Evolutionary conservation across 805 yeast species (phyloP).

Genomic region (Wickerhamomyces xylosicus): DNA sequence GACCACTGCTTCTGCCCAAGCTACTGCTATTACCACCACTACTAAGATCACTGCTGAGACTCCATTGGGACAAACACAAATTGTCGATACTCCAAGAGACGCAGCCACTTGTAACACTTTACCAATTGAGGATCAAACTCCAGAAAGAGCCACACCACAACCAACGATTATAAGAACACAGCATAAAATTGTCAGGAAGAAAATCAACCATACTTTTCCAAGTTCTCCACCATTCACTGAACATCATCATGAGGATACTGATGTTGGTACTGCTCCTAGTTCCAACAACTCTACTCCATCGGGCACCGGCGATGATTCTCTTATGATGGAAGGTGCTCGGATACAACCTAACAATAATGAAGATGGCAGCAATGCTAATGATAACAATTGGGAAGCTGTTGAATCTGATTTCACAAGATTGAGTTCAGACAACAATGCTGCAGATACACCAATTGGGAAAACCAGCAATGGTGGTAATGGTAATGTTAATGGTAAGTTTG

Average conservation of each 20-base stretch:
- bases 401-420: background rate
- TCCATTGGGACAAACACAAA: too few relatives aligned
- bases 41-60: constrained; percentile 6
- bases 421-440: background rate
- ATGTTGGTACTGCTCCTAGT: background rate
- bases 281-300: background rate
- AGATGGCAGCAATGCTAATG: background rate
- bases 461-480: constrained; percentile 5
- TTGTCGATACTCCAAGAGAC: constrained; percentile 20
- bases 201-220: background rate
- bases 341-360: background rate
- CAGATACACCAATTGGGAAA: constrained; percentile 5
- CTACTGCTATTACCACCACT: constrained; percentile 8
- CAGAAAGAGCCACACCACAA: constrained; percentile 7
- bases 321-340: too few relatives aligned
- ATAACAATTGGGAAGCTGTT: background rate
- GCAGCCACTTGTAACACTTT: constrained; percentile 21
- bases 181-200: background rate
- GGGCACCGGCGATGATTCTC: too few relatives aligned
- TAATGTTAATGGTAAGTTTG: constrained; percentile 1
- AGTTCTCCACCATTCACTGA: background rate
- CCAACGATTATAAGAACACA: background rate
- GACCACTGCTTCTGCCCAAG: constrained; percentile 15
- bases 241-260: background rate
- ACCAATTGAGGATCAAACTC: constrained; percentile 21